Evolutionary conservation across 78 protist genomes (phyloP), one percentile per base, ranked within the genome.

Genomic region (Emiliania huxleyi): DNA sequence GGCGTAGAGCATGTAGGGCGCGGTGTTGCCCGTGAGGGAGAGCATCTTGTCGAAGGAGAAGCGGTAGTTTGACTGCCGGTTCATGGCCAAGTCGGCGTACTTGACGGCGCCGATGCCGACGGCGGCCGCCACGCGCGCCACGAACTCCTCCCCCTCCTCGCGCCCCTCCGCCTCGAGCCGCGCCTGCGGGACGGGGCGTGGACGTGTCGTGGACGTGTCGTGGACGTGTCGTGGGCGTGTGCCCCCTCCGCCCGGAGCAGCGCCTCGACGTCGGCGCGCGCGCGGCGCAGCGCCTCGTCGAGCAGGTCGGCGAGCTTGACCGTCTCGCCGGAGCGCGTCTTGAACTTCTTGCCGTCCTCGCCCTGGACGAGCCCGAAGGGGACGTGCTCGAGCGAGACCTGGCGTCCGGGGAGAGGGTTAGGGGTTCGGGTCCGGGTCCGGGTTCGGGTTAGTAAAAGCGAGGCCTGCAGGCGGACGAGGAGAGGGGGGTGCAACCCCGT

Each of bases 31-130:
- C 56, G 84, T 91, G 89, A 96, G 92, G 56, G 93, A 45, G 42
- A 97, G 94, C 97, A 97, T 97, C 48, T 92, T 92, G 45, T 97
- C 96, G 69, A 71, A 95, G 38, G 96, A 93, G 95, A 98, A 98
- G 75, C 75, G 75, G 75, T 62, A 62, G 33, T 62, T 62, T 15
- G 75, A 62, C 75, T 62, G 75, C 37, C 75, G 92, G 42, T 95
- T 91, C 79, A 44, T 40, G 88, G 75, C 48, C 23, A 95, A 83
- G 87, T 95, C 97, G 44, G 96, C 95, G 46, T 95, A 95, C 94
- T 96, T 97, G 93, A 97, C 93, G 23, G 96, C 96, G 38, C 95
- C 96, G 43, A 93, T 49, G 35, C 97, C 97, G 38, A 96, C 93
- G n/a, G 91, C 83, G 42, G n/a, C 33, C 35, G 29, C 0, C 90